Percentiles rank a stretch among this genome's conserved stretches.
Conservation (phyloP, 1,139 yeast species). For the Schwanniomyces etchellsii region DNA sequence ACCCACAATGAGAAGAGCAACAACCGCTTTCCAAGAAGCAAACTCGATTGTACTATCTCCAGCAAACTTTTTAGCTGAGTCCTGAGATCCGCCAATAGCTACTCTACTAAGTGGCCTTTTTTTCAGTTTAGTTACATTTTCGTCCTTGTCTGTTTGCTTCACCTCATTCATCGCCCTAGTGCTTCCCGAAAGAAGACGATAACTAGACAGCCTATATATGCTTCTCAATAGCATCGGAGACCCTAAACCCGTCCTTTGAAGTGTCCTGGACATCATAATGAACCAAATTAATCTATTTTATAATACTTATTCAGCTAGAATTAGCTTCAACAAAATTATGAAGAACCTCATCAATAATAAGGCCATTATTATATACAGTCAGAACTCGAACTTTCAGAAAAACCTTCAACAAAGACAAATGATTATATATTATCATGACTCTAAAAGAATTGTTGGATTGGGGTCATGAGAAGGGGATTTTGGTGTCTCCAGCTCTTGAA, state of each 20-base stretch:
- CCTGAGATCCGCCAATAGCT: constrained; percentile 37
- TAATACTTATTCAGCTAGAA: too few relatives aligned
- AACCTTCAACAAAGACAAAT: too few relatives aligned
- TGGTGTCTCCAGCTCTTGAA: constrained; percentile 20
- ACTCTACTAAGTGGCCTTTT: constrained; percentile 46
- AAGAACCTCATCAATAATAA: too few relatives aligned
- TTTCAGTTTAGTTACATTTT: constrained; percentile 6
- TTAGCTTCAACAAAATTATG: too few relatives aligned
- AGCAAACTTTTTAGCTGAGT: constrained; percentile 23
- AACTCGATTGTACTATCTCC: constrained; percentile 49
- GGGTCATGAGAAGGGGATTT: constrained; percentile 47
- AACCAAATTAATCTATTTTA: too few relatives aligned
- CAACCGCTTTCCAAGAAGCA: constrained; percentile 84
- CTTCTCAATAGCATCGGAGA: too few relatives aligned
- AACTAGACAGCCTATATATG: too few relatives aligned
- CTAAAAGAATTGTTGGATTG: constrained; percentile 31
- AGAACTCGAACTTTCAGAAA: too few relatives aligned
- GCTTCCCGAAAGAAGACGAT: too few relatives aligned
- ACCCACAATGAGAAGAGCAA: constrained; percentile 61
- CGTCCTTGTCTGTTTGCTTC: constrained; percentile 1
- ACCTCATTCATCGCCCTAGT: constrained; percentile 5
- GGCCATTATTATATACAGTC: too few relatives aligned
- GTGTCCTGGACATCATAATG: too few relatives aligned
- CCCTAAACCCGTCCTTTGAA: too few relatives aligned
- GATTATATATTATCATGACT: constrained; percentile 1